Percentiles rank a stretch among this genome's conserved stretches.
These are phyloP conservation scores for Phallus indusiatus DNA, from an alignment of 768 basidiomycete genomes.

Conservation along the genomic window DNA sequence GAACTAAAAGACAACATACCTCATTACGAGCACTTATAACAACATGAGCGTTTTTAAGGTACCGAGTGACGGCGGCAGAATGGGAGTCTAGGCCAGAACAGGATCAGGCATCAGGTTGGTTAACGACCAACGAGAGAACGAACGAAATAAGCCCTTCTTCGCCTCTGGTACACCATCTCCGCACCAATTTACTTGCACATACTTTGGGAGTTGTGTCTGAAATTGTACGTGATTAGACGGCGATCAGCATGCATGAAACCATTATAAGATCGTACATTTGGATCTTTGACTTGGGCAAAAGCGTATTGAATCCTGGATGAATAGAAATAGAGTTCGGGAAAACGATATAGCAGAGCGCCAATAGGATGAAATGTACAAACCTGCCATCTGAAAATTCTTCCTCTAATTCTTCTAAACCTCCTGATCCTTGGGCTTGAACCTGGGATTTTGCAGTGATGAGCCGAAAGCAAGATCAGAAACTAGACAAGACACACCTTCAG, in stretches of 20 bases:
- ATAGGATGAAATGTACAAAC: slow-evolving; percentile 31
- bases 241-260: background rate
- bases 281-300: slow-evolving; percentile 76
- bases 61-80: slow-evolving; percentile 67
- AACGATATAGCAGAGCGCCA: slow-evolving; percentile 4
- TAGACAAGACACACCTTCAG: slow-evolving; percentile 36
- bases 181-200: slow-evolving; percentile 95
- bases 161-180: slow-evolving; percentile 92
- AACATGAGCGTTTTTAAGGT: slow-evolving; percentile 77
- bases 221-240: slow-evolving; percentile 1
- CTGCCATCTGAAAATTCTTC: slow-evolving; percentile 94
- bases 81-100: slow-evolving; percentile 46
- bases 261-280: slow-evolving; percentile 46
- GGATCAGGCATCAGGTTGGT: background rate
- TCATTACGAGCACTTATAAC: slow-evolving; percentile 82
- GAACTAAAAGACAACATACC: slow-evolving; percentile 30
- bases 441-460: background rate
- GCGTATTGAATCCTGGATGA: slow-evolving; percentile 81
- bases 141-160: slow-evolving; percentile 83
- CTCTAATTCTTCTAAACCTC: slow-evolving; percentile 83
- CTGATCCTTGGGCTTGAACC: slow-evolving; percentile 74
- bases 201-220: slow-evolving; percentile 77
- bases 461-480: background rate
- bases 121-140: slow-evolving; percentile 7
- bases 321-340: slow-evolving; percentile 4